Evolutionary conservation across 352 stramenopile genomes (phyloP).

Genomic region (Pythium angustatum): DNA sequence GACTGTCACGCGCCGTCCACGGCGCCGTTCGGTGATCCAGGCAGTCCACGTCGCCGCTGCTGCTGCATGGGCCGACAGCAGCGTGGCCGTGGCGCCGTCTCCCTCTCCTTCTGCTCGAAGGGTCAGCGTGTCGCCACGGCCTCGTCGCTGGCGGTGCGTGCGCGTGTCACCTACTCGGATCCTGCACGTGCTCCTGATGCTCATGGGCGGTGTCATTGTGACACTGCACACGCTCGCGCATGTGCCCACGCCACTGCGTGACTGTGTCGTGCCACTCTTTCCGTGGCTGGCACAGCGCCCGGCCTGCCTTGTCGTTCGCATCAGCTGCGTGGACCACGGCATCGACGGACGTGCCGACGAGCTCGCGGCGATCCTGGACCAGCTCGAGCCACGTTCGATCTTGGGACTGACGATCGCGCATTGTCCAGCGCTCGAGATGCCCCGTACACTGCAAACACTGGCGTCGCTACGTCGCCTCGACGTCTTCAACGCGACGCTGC

Average conservation of each 20-base stretch:
- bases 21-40: neutral
- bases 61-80: neutral
- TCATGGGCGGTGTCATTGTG: neutral
- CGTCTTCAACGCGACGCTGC: neutral
- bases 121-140: too few species aligned
- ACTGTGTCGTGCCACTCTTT: neutral
- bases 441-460: neutral
- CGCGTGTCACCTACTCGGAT: neutral
- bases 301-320: neutral
- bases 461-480: neutral
- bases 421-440: neutral
- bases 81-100: too few species aligned
- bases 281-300: neutral
- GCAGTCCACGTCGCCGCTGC: neutral
- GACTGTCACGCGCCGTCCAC: neutral
- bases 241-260: neutral
- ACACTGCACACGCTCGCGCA: neutral
- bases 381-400: neutral
- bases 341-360: neutral
- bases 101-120: too few species aligned
- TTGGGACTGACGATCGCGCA: neutral
- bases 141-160: too few species aligned
- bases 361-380: neutral
- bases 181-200: neutral
- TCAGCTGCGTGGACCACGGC: neutral